Conservation (phyloP, 1,139 yeast genomes). For the Pichia sp. region DNA sequence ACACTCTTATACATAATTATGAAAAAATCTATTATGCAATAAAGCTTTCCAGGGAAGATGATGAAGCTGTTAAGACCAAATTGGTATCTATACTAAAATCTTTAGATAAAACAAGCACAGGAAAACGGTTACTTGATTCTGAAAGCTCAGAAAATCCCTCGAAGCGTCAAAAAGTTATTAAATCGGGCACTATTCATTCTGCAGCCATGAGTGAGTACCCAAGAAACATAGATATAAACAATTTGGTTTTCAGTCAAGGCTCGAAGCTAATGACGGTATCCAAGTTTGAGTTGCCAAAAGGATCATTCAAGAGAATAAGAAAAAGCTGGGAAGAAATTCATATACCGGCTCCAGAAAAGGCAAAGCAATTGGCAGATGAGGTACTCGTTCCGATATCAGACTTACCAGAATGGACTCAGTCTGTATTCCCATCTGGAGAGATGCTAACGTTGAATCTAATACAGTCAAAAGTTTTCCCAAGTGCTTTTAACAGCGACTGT, state of each 20-base stretch:
- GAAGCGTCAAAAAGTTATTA: background rate
- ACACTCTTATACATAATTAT: slow-evolving; percentile 45
- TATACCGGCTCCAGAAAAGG: slow-evolving; percentile 66
- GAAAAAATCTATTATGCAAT: slow-evolving; percentile 28
- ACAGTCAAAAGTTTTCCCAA: slow-evolving; percentile 78
- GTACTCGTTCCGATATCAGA: slow-evolving; percentile 53
- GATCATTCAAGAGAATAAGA: slow-evolving; percentile 73
- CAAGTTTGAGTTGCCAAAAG: slow-evolving; percentile 72
- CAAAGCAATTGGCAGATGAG: slow-evolving; percentile 40
- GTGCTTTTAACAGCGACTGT: slow-evolving; percentile 65
- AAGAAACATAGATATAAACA: slow-evolving; percentile 56
- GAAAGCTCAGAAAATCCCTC: background rate
- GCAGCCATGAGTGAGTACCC: slow-evolving; percentile 36
- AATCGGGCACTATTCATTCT: slow-evolving; percentile 4
- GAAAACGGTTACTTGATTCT: slow-evolving; percentile 11
- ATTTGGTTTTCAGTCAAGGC: slow-evolving; percentile 66
- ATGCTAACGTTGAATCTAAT: slow-evolving; percentile 68
- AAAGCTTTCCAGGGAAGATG: slow-evolving; percentile 20
- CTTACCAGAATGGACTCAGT: slow-evolving; percentile 78
- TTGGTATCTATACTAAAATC: background rate
- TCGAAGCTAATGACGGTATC: slow-evolving; percentile 62
- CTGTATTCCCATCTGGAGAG: slow-evolving; percentile 68
- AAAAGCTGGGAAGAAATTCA: slow-evolving; percentile 81
- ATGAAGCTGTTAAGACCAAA: background rate
- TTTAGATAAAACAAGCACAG: background rate